Evolutionary conservation across 2,329 filamentous ascomycete species (phyloP).

Genomic region (Calonectria honghensis): DNA sequence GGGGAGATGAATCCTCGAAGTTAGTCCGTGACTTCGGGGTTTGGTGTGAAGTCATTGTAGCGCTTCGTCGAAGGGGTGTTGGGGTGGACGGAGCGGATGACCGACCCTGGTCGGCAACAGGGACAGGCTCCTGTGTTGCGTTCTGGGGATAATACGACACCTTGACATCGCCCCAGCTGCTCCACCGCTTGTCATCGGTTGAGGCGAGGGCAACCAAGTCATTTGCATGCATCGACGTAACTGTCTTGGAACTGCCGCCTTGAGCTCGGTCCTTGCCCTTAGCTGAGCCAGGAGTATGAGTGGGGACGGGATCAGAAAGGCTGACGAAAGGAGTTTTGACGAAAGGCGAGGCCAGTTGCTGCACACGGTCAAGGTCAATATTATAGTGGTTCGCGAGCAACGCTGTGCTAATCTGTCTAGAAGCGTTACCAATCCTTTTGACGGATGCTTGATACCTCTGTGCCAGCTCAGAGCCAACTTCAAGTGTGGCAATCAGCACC

Average conservation of each 20-base stretch:
- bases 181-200: conserved; percentile 76
- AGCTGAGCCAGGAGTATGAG: conserved; percentile 72
- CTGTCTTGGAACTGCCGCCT: conserved; percentile 65
- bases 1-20: conserved; percentile 69
- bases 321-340: conserved; percentile 79
- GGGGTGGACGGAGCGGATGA: conserved; percentile 79
- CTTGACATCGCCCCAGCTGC: conserved; percentile 87
- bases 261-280: conserved; percentile 86
- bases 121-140: conserved; percentile 50
- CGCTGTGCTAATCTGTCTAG: conserved; percentile 80
- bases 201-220: conserved; percentile 87
- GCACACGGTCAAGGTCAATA: conserved; percentile 85
- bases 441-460: conserved; percentile 94
- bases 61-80: conserved; percentile 83
- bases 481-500: conserved; percentile 85
- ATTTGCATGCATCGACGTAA: conserved; percentile 83
- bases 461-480: conserved; percentile 89
- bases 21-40: conserved; percentile 63
- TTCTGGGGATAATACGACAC: conserved; percentile 83
- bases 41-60: conserved; percentile 69
- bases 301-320: conserved; percentile 70
- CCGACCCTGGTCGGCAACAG: conserved; percentile 53
- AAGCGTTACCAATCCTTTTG: conserved; percentile 81
- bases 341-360: conserved; percentile 89
- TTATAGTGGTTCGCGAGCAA: conserved; percentile 91